Conservation (phyloP, 139 green algal species). For the Ettlia oleoabundans region DNA sequence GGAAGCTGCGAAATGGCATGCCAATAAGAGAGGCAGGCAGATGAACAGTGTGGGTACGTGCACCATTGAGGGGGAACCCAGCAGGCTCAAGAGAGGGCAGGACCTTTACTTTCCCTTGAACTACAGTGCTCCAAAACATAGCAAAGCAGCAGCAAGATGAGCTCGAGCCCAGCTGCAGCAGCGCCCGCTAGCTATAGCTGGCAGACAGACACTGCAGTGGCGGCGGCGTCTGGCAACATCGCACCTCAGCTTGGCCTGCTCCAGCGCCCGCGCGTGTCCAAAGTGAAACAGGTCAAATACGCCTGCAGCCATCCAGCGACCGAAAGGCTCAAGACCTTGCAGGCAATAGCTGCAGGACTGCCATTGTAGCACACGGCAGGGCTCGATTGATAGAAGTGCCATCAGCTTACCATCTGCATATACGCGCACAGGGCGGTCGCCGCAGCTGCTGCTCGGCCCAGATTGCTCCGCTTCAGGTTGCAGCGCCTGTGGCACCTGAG, state of each 20-base stretch:
- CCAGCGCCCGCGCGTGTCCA: constrained; percentile 86
- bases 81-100: not conserved
- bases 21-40: not conserved
- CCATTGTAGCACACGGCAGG: too few species aligned
- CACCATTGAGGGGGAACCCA: too few species aligned
- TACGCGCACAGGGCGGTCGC: constrained; percentile 70
- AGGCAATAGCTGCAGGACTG: not conserved
- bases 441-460: not conserved
- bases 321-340: not conserved
- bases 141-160: not conserved
- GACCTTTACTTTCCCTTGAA: too few species aligned
- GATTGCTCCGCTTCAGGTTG: not conserved
- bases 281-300: constrained; percentile 95
- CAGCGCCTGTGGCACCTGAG: not conserved
- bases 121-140: not conserved
- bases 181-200: too few species aligned
- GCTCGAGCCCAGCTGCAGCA: too few species aligned
- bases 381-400: not conserved
- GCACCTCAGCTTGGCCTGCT: constrained; percentile 87
- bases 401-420: constrained; percentile 80
- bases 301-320: constrained; percentile 47
- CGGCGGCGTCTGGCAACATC: not conserved
- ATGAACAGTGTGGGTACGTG: too few species aligned
- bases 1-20: constrained; percentile 67
- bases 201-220: not conserved